Base-by-base conservation (phyloP, 805 yeast species). In the Nakazawaea laoshanensis region DNA sequence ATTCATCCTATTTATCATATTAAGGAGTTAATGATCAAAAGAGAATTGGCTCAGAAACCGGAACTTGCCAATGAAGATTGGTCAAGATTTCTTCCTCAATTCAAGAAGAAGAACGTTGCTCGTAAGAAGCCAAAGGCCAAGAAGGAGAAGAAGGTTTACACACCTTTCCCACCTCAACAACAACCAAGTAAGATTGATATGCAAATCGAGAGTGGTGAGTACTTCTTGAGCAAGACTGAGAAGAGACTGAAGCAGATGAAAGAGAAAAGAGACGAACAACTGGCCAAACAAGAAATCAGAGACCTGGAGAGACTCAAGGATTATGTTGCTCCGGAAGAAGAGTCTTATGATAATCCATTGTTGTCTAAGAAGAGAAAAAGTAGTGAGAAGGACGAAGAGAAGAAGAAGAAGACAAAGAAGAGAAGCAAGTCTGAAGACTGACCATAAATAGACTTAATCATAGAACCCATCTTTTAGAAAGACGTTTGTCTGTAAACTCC, bases 91-190 rank as follows among this genome's bases (percentile, higher is more conserved):
- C 65, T 92, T 52, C 98, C 98, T 16, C 87, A 81, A 66, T 92
- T 92, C 67, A 92, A 86, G 74, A 92, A 89, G 71, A 79, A 88
- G 57, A 87, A 87, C 51, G 95, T 89, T 44, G 94, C 94, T 23
- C 78, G 98, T 52, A 83, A 83, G 79, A 80, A 80, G 68, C 83
- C 92, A 40, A 72, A 61, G 47, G 71, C 65, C 46, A 77, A 56
- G 31, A 52, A 50, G 44, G 61, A 58, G 34, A 69, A 73, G 66
- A 88, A 80, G 60, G 78, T 75, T 3, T 89, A 89, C 73, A 92
- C 98, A 21, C 97, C 98, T 53, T 92, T 92, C 87, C 98, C 98
- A 63, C 97, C 98, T 47, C 83, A 85, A 33, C 98, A 85, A 61
- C 74, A 76, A 45, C 98, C 97, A 52, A 81, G 97, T 67, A 88